These are phyloP conservation scores for Kitagawia praeruptora DNA, from an alignment of 129 eudicot species.

Conservation along the genomic window DNA sequence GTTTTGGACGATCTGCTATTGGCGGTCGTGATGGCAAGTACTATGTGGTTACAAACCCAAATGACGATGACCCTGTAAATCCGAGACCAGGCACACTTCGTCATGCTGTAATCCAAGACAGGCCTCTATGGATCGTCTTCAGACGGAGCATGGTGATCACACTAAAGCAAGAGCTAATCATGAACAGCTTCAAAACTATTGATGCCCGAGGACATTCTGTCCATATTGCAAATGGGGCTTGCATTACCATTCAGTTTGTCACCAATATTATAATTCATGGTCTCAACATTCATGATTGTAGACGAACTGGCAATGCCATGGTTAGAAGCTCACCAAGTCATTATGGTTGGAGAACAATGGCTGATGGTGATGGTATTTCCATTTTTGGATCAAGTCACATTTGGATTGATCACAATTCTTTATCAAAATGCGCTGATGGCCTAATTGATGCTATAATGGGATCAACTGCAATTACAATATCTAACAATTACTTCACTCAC, in stretches of 20 bases:
- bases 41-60: conserved; percentile 71
- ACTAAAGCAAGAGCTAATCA: conserved; percentile 69
- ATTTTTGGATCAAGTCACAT: conserved; percentile 77
- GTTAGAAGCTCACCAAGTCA: conserved; percentile 77
- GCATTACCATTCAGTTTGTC: conserved; percentile 67
- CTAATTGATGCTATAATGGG: conserved; percentile 66
- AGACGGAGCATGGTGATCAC: conserved; percentile 74
- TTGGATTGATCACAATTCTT: conserved; percentile 79
- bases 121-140: conserved; percentile 80
- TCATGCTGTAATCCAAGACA: conserved; percentile 79
- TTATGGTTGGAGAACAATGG: conserved; percentile 75
- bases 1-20: conserved; percentile 78
- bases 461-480: conserved; percentile 74
- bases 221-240: conserved; percentile 74
- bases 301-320: conserved; percentile 77
- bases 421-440: conserved; percentile 78
- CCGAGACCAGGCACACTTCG: conserved; percentile 87
- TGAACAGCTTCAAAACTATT: conserved; percentile 92
- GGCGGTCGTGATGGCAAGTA: conserved; percentile 81
- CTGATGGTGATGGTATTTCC: conserved; percentile 81
- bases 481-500: conserved; percentile 83
- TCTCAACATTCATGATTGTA: conserved; percentile 74
- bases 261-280: conserved; percentile 83
- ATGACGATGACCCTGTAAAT: conserved; percentile 58
- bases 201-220: conserved; percentile 81